Conservation (phyloP, 164 flowering plant genomes). For the Nelumbo lutea region DNA sequence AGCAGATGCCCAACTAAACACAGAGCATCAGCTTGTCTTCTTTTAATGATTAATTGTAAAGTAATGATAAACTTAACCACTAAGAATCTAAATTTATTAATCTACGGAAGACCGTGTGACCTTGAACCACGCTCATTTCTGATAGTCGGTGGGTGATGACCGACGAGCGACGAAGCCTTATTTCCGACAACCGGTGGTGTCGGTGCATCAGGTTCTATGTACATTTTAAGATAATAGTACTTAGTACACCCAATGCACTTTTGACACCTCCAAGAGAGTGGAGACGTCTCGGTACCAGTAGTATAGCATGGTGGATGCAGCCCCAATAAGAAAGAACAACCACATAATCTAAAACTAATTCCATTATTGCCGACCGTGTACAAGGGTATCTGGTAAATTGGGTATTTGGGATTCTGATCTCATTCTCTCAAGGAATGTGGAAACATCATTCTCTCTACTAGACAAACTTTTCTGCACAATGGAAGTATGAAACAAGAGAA, state of each 20-base stretch:
- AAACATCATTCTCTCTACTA: too few species aligned
- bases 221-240: background rate
- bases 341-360: background rate
- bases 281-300: background rate
- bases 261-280: background rate
- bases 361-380: background rate
- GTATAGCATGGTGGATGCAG: background rate
- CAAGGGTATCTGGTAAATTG: background rate
- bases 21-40: too few species aligned
- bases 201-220: slow-evolving; percentile 1
- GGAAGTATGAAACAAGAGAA: too few species aligned
- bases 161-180: too few species aligned
- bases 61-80: too few species aligned
- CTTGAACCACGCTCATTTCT: background rate
- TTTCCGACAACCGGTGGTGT: background rate
- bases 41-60: too few species aligned
- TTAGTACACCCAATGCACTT: background rate
- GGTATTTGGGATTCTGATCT: background rate
- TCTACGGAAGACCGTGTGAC: background rate
- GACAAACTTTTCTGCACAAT: too few species aligned
- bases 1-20: too few species aligned
- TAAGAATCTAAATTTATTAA: background rate
- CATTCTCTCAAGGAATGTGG: background rate
- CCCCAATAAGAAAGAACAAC: background rate
- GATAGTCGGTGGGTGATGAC: too few species aligned